A percentile compares a stretch with the other conserved stretches of the same genome.
Conservation (phyloP, 78 protist genomes). For the Dictyostelium brefeldianum region DNA sequence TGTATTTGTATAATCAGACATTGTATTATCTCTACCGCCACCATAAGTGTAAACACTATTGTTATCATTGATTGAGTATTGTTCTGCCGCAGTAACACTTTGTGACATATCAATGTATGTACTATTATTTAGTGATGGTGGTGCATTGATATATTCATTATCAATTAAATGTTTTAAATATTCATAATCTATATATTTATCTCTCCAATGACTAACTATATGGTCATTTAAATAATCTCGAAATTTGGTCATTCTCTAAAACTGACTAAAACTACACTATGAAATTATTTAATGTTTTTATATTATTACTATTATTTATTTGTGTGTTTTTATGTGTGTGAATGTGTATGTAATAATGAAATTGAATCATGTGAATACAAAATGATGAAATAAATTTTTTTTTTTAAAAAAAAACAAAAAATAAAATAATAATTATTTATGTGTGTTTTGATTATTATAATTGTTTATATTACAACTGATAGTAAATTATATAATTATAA, state of each 20-base stretch:
- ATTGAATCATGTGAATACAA: too few relatives aligned
- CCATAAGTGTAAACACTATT: background rate
- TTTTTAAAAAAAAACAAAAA: too few relatives aligned
- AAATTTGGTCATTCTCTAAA: background rate
- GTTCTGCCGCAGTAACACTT: background rate
- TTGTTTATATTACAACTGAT: too few relatives aligned
- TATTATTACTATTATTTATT: too few relatives aligned
- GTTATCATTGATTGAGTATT: background rate
- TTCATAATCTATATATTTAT: slow-evolving; percentile 72
- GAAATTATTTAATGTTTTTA: too few relatives aligned
- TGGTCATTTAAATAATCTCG: slow-evolving; percentile 4
- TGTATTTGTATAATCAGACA: background rate
- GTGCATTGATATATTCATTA: background rate
- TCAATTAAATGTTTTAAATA: slow-evolving; percentile 40
- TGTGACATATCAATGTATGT: background rate
- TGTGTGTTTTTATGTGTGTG: too few relatives aligned
- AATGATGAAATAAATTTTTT: too few relatives aligned
- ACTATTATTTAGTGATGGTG: slow-evolving; percentile 13
- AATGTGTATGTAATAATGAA: too few relatives aligned
- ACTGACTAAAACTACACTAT: too few relatives aligned
- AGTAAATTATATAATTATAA: too few relatives aligned
- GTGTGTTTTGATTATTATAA: too few relatives aligned
- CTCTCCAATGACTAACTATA: slow-evolving; percentile 61
- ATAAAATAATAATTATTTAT: too few relatives aligned
- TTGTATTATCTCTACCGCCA: background rate